Evolutionary conservation across 2,329 filamentous ascomycete genomes (phyloP).

Genomic region (Fusarium multiceps): DNA sequence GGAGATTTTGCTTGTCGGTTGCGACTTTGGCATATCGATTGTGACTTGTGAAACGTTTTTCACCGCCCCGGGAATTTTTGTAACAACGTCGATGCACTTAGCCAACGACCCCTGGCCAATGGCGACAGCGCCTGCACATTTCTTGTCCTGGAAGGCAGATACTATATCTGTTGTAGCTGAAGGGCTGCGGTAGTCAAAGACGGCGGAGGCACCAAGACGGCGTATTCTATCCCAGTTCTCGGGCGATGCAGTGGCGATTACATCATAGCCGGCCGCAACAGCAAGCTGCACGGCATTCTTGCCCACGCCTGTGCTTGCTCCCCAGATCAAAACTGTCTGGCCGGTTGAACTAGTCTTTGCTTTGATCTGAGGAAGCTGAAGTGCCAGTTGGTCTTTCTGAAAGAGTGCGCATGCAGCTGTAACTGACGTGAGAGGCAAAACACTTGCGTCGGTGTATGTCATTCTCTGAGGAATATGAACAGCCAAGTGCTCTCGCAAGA

Average conservation of each 20-base stretch:
- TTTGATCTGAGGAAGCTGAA: neutral
- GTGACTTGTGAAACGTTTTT: conserved; percentile 3
- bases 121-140: conserved; percentile 1
- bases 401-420: neutral
- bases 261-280: conserved; percentile 1
- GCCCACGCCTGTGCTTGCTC: conserved; percentile 5
- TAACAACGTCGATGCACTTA: conserved; percentile 11
- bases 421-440: neutral
- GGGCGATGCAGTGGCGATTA: neutral
- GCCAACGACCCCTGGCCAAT: neutral
- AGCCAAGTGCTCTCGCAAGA: neutral
- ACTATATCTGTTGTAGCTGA: neutral
- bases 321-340: neutral
- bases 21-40: neutral
- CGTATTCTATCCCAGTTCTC: neutral
- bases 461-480: neutral
- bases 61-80: neutral
- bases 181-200: neutral
- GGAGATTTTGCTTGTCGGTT: neutral
- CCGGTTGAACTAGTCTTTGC: fast-evolving
- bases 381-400: neutral
- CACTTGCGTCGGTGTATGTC: neutral
- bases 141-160: neutral
- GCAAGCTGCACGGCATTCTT: conserved; percentile 4
- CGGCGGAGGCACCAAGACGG: neutral